Evolutionary conservation across 1,284 basidiomycete genomes (phyloP), one percentile per base, ranked within the genome.

Genomic region (Cutaneotrichosporon spelunceum): DNA sequence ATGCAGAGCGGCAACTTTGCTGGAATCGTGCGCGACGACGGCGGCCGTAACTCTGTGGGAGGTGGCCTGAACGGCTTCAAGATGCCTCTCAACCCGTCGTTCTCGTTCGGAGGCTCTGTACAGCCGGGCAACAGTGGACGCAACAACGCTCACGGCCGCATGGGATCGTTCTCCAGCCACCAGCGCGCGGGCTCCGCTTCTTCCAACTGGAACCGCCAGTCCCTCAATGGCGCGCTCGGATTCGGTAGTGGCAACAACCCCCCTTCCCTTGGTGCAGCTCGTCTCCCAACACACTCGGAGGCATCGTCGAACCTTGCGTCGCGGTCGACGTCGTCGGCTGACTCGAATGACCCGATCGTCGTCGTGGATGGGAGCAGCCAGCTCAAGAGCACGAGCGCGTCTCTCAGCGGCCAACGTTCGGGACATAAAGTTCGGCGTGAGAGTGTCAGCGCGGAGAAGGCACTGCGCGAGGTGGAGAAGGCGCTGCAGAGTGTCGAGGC

Each of bases 381-480:
- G 45, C 57, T 62, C 42, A 65, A 65, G 59, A 62, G 59, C 56
- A 55, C 58, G 9, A 59, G 54, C 29, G 53, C 54, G 7, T 59
- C 64, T 4, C 50, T 65, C 8, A 53, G 47, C n/a, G 36, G 61
- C 44, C 39, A 54, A 21, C 44, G 44, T 30, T 19, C 53, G 36
- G 33, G 36, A 14, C 44, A 54, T 23, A 66, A 65, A 59, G 45
- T 45, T 47, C 68, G 72, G 52, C 66, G 77, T 54, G 75, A 77
- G 62, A 77, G 77, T 53, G 62, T 74, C 14, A 74, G 85, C 52
- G 87, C 86, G 63, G 79, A 80, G 19, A 86, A 86, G 68, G 84
- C 84, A 2, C 82, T 90, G 79, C 83, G 83, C 64, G 87, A 88
- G 68, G 84, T 90, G 44, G 86, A 89, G 79, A 85, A 87, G 80